Evolutionary conservation across 495 filamentous ascomycete genomes (phyloP).

Genomic region (Cairneyella variabilis): DNA sequence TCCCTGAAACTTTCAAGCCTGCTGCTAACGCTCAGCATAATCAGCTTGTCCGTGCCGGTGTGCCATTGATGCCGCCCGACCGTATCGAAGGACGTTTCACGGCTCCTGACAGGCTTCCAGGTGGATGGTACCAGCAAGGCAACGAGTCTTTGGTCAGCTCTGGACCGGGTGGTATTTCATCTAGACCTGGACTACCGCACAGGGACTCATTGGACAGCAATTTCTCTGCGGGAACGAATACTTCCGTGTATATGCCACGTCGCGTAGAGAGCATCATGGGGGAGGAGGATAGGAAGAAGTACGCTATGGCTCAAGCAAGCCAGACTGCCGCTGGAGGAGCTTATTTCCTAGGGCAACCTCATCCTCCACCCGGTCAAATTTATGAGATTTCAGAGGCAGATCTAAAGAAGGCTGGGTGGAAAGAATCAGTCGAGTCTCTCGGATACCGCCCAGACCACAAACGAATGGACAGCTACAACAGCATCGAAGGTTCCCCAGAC

Average conservation of each 20-base stretch:
- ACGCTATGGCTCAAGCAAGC: conserved; percentile 61
- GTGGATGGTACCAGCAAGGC: conserved; percentile 58
- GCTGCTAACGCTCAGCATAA: conserved; percentile 51
- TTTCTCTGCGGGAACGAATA: conserved; percentile 55
- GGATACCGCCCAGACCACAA: conserved; percentile 15
- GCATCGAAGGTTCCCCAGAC: conserved; percentile 9
- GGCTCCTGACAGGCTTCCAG: conserved; percentile 52
- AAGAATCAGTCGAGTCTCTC: conserved; percentile 37
- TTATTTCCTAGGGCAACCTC: conserved; percentile 41
- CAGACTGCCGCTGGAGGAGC: conserved; percentile 49
- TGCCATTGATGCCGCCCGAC: conserved; percentile 67
- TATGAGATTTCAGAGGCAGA: conserved; percentile 51
- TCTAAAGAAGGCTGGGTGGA: conserved; percentile 40
- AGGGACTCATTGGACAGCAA: conserved; percentile 71
- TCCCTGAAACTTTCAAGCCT: conserved; percentile 84
- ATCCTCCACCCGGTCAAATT: conserved; percentile 45
- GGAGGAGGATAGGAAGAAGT: conserved; percentile 70
- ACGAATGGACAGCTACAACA: conserved; percentile 7
- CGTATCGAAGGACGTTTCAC: conserved; percentile 70
- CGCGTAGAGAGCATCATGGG: conserved; percentile 82
- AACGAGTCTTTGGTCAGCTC: conserved; percentile 58
- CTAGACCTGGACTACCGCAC: conserved; percentile 43
- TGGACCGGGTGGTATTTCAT: conserved; percentile 11
- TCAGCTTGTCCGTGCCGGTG: conserved; percentile 25
- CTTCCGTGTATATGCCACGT: conserved; percentile 68